A percentile compares a stretch with the other conserved stretches of the same genome.
Conservation (phyloP, 1,139 yeast species). For the Scheffersomyces segobiensis region DNA sequence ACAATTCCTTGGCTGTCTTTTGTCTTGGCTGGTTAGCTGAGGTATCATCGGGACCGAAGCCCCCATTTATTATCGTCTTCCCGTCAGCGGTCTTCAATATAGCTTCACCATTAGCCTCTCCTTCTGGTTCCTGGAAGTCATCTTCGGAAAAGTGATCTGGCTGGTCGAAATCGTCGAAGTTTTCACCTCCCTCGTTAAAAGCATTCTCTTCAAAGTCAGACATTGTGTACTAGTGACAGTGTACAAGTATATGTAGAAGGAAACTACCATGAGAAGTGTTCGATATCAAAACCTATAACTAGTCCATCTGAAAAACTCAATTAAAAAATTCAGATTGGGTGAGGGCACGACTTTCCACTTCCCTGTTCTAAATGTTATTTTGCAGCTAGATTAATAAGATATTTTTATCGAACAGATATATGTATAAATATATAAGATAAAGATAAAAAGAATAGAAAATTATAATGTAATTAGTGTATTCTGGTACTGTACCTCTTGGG, state of each 20-base stretch:
- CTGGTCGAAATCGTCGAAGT: slow-evolving; percentile 79
- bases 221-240: slow-evolving; percentile 26
- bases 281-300: background rate
- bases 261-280: background rate
- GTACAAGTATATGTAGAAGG: background rate
- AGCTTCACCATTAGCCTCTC: slow-evolving; percentile 33
- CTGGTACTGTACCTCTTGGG: background rate
- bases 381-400: background rate
- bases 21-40: slow-evolving; percentile 44
- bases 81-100: slow-evolving; percentile 73
- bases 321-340: background rate
- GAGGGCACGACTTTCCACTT: background rate
- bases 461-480: background rate
- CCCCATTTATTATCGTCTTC: slow-evolving; percentile 67
- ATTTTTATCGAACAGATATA: too few relatives aligned
- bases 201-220: slow-evolving; percentile 54
- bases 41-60: slow-evolving; percentile 59
- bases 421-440: background rate
- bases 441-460: background rate
- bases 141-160: slow-evolving; percentile 75
- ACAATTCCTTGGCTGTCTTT: slow-evolving; percentile 75
- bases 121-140: slow-evolving; percentile 49
- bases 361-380: background rate
- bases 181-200: slow-evolving; percentile 77
- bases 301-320: background rate